These are phyloP conservation scores for Candida nitratophila DNA, from an alignment of 805 yeast genomes.

Conservation along the genomic window DNA sequence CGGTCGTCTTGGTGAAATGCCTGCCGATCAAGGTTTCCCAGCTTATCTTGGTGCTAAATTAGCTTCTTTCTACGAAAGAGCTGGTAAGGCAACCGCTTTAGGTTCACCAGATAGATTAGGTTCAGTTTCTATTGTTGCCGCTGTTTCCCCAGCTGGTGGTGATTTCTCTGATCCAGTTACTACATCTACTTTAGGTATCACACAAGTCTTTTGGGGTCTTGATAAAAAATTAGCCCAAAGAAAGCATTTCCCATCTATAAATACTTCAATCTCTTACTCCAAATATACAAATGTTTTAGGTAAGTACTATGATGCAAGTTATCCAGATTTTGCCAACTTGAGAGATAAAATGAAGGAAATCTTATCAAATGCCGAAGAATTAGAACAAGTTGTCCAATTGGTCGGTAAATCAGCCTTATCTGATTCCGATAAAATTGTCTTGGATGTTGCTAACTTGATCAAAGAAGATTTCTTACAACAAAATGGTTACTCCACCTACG, in stretches of 20 bases:
- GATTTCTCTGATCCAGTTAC: conserved; percentile 99
- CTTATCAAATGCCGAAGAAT: conserved; percentile 93
- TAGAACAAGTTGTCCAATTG: conserved; percentile 97
- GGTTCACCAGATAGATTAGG: conserved; percentile 97
- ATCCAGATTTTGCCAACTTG: conserved; percentile 84
- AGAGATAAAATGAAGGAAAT: conserved; percentile 94
- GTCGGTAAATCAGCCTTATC: conserved; percentile 98
- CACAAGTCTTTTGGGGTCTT: conserved; percentile 99
- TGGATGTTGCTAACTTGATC: conserved; percentile 85
- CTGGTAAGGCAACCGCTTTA: conserved; percentile 91
- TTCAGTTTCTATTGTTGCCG: conserved; percentile 98
- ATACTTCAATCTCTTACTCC: conserved; percentile 93
- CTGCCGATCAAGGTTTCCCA: conserved; percentile 99
- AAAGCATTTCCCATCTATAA: conserved; percentile 98
- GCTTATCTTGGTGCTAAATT: conserved; percentile 98
- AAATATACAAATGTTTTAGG: conserved; percentile 85
- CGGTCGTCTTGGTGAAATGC: conserved; percentile 99
- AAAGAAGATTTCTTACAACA: conserved; percentile 99
- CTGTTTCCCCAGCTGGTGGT: conserved; percentile 99
- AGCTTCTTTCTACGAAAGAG: conserved; percentile 99
- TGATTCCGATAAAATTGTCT: conserved; percentile 92
- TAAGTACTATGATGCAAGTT: conserved; percentile 78
- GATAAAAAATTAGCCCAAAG: conserved; percentile 99
- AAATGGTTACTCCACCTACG: conserved; percentile 97
- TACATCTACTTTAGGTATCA: conserved; percentile 95